Base-by-base conservation (phyloP, 192 early-diverging fungal genomes). In the Piromyces finnis region DNA sequence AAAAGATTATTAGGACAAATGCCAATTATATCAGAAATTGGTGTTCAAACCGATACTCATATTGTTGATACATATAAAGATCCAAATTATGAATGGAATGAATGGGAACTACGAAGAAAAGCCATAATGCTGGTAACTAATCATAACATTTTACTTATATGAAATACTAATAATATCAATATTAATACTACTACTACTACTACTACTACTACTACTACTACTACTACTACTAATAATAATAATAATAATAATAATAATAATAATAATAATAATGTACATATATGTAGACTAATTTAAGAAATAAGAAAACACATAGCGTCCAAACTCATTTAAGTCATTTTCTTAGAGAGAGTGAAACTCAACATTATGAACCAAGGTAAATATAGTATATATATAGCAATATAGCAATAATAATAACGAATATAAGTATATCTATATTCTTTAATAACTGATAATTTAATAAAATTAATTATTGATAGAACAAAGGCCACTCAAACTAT, bases 31-130 rank as follows among this genome's bases (percentile, higher is more conserved):
- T 82, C 88, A 12, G 89, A 90, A 39, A 82, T 84, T 17, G 88
- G 89, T 28, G 84, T 84, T 29, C 89, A 90, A 78, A 88, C 89
- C 28, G 89, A 90, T 83, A 89, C 89, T 14, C 89, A 90, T 82
- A 84, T 89, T 30, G 84, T 88, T 11, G 89, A 90, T 79, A 79
- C 80, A 9, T 29, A 83, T 39, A 83, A 86, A 39, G 87, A 88
- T 80, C 82, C 83, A 12, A 88, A 88, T 36, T 90, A 90, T 80
- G 81, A 88, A 78, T 90, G 89, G 89, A 90, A 90, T 80, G 89
- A 90, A 79, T 90, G 89, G 89, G 87, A 88, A 79, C 79, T 90
- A 26, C 79, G 89, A 29, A 79, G 89, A 18, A 80, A 85, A 35
- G 89, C 86, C 7, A 79, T 90, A 29, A 89, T 90, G 89, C 85